phyloP scores from a whole-genome alignment of 2,329 filamentous ascomycete species.

The Biscogniauxia sp. region DNA sequence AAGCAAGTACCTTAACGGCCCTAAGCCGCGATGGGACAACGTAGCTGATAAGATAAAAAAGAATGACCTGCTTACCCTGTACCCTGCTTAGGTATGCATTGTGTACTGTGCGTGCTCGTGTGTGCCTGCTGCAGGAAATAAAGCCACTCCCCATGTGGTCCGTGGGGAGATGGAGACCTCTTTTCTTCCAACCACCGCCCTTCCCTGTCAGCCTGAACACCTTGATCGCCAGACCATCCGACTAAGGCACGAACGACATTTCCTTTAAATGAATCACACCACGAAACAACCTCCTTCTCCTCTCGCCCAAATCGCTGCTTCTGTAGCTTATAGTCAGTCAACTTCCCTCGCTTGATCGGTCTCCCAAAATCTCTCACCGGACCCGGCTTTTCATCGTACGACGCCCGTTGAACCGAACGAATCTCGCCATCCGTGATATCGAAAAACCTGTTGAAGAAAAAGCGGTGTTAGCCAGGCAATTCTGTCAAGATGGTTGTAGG shows the following conservation, averaged over 20 bases:
- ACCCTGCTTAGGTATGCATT: not conserved
- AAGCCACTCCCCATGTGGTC: not conserved
- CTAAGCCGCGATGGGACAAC: not conserved
- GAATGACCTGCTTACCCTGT: not conserved
- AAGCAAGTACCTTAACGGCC: not conserved
- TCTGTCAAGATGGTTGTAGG: constrained; percentile 24
- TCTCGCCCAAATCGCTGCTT: not conserved
- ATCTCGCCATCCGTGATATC: not conserved
- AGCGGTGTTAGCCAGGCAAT: not conserved
- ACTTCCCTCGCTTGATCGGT: not conserved
- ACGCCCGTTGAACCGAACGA: not conserved
- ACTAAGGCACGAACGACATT: not conserved
- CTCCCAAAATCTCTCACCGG: not conserved
- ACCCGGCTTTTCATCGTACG: not conserved
- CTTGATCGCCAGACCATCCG: not conserved
- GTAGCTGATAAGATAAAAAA: not conserved
- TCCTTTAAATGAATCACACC: not conserved
- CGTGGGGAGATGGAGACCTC: not conserved
- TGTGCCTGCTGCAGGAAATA: not conserved
- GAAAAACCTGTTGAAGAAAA: not conserved
- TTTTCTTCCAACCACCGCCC: not conserved
- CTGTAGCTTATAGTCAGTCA: not conserved
- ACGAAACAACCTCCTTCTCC: not conserved
- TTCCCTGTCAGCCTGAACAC: not conserved
- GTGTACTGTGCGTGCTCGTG: not conserved